Conservation (phyloP, 169 alveolate genomes). For the Eimeria praecox region DNA sequence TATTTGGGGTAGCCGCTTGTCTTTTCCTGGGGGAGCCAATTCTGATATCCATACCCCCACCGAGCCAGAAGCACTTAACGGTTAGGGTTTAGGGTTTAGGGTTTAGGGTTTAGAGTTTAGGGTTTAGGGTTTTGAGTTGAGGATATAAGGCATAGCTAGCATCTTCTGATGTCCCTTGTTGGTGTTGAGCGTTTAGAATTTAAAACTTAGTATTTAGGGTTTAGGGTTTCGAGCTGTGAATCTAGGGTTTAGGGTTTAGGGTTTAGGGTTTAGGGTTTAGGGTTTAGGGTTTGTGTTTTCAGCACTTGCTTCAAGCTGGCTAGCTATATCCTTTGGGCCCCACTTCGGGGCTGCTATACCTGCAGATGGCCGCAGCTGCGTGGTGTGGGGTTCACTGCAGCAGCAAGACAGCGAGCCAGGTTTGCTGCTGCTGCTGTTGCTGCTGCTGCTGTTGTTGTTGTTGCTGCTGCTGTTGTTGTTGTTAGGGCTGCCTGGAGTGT, state of each 20-base stretch:
- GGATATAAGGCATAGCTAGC: background rate
- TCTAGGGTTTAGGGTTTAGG: background rate
- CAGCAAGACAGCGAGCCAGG: constrained; percentile 16
- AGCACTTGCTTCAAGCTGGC: constrained; percentile 19
- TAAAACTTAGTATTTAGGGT: background rate
- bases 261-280: constrained; percentile 1
- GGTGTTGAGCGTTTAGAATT: background rate
- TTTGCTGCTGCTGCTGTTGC: constrained; percentile 6
- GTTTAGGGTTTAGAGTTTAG: background rate
- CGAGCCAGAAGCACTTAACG: background rate
- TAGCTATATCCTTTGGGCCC: constrained; percentile 54
- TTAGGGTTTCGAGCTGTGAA: background rate
- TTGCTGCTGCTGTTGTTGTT: background rate
- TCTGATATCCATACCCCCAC: constrained; percentile 32
- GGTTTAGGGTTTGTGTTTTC: background rate
- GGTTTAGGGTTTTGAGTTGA: background rate
- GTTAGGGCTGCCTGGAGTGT: background rate
- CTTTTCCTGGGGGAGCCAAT: constrained; percentile 71
- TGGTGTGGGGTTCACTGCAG: constrained; percentile 20
- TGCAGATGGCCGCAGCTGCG: constrained; percentile 21
- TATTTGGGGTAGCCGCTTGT: constrained; percentile 53
- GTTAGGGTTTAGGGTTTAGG: constrained; percentile 11
- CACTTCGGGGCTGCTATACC: constrained; percentile 58
- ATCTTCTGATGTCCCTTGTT: background rate
- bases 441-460: constrained; percentile 29